Evolutionary conservation across 1,284 basidiomycete species (phyloP), one percentile per base, ranked within the genome.

Genomic region (Mycosarcoma maydis): DNA sequence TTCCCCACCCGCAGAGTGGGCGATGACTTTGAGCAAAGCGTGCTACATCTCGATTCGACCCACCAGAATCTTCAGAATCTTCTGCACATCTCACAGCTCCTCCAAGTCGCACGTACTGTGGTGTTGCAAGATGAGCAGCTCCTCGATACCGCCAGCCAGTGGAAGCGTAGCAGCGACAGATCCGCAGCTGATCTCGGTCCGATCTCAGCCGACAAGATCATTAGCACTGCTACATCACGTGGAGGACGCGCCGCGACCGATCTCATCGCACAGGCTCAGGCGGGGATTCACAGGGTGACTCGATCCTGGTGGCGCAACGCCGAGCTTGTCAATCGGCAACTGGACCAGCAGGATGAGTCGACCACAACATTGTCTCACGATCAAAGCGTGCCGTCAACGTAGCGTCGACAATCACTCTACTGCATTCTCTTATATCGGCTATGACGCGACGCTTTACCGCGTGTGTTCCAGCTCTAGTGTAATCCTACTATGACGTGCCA

Each of bases 51-150:
- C n/a, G 44, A 52, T 6, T 33, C 52, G 6, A 51, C 61, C n/a
- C 56, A 70, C n/a, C 37, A 43, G 10, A 60, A 30, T 29, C 33
- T 70, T 2, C 56, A 65, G 20, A 60, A 36, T 30, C 32, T 64
- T 1, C 30, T 69, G 33, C 59, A 55, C 33, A 45, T 59, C 7
- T 33, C 56, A 26, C 59, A 69, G 34, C 44, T 64, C n/a, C 26
- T 29, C 24, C 51, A 59, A 27, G 33, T 64, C 22, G 24, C 66
- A 5, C 51, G 52, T 22, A 16, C 34, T 4, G 41, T 64, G 13
- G 33, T 69, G 3, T 16, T 62, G 2, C 39, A 68, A 17, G 54
- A 68, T n/a, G 45, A 47, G 6, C 24, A 47, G 10, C 26, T 62
- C 16, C 46, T 68, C 24, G 27, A 53, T 3, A 22, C 45, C 10